These are phyloP conservation scores for Coemansia nantahalensis DNA, from an alignment of 192 early-diverging fungal genomes.

Conservation along the genomic window DNA sequence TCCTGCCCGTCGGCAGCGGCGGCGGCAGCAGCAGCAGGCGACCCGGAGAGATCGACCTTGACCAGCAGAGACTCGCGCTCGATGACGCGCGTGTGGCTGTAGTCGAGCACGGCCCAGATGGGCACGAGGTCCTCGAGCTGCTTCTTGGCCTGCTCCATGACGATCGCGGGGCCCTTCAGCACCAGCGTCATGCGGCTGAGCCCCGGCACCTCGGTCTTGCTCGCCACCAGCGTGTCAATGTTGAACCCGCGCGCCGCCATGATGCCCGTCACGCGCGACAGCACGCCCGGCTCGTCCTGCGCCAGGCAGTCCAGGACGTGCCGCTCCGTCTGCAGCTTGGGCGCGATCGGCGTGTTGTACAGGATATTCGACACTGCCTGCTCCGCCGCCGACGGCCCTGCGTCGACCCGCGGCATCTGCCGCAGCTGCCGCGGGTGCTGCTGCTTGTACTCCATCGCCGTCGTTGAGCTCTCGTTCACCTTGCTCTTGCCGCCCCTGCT, in stretches of 20 bases:
- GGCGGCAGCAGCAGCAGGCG: slow-evolving; percentile 22
- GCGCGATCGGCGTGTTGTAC: slow-evolving; percentile 88
- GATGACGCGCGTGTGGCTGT: slow-evolving; percentile 82
- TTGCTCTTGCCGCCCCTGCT: slow-evolving; percentile 17
- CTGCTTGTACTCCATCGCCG: slow-evolving; percentile 54
- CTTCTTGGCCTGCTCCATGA: slow-evolving; percentile 88
- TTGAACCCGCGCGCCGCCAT: slow-evolving; percentile 95
- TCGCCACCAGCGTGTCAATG: slow-evolving; percentile 95
- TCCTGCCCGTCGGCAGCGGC: slow-evolving; percentile 1
- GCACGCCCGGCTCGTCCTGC: slow-evolving; percentile 85
- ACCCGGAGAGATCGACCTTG: slow-evolving; percentile 84
- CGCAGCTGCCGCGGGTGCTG: slow-evolving; percentile 52
- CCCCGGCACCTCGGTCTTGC: slow-evolving; percentile 92
- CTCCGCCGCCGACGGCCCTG: slow-evolving; percentile 70
- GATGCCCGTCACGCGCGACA: slow-evolving; percentile 79
- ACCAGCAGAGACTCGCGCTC: slow-evolving; percentile 91
- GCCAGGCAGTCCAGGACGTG: slow-evolving; percentile 96
- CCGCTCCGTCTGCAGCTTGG: slow-evolving; percentile 57
- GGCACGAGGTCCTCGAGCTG: slow-evolving; percentile 97
- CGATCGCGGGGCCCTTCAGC: slow-evolving; percentile 76
- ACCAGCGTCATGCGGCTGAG: slow-evolving; percentile 95
- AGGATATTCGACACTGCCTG: slow-evolving; percentile 97
- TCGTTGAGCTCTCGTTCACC: slow-evolving; percentile 49
- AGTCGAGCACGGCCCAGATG: slow-evolving; percentile 97
- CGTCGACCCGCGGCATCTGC: slow-evolving; percentile 44